Percentiles rank a stretch among this genome's conserved stretches.
These are phyloP conservation scores for Dipteronia sinensis DNA, from an alignment of 345 rosid species.

Conservation along the genomic window DNA sequence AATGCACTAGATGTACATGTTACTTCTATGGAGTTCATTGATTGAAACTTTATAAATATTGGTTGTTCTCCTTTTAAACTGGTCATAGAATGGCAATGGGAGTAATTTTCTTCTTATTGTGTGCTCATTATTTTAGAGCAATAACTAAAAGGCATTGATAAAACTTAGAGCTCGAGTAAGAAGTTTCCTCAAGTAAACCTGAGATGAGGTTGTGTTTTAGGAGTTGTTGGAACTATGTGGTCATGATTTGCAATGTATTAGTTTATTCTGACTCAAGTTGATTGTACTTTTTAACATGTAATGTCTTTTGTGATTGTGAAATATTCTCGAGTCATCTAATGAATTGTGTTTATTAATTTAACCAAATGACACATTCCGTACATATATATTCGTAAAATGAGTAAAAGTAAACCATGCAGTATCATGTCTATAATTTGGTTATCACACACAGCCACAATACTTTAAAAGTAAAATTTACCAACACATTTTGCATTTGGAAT, in stretches of 20 bases:
- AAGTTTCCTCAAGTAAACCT: not conserved
- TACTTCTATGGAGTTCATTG: too few relatives aligned
- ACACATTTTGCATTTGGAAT: not conserved
- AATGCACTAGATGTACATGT: not conserved
- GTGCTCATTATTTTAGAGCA: not conserved
- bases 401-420: not conserved
- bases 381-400: too few relatives aligned
- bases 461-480: not conserved
- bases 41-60: not conserved
- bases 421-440: not conserved
- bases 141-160: not conserved
- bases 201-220: not conserved
- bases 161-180: not conserved
- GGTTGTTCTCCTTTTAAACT: slow-evolving; percentile 2
- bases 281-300: too few relatives aligned
- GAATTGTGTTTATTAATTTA: not conserved
- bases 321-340: not conserved
- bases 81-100: not conserved
- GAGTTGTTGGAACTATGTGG: not conserved
- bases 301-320: not conserved
- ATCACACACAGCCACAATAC: not conserved
- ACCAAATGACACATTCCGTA: not conserved
- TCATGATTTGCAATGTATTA: not conserved
- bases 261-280: not conserved
- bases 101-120: not conserved